phyloP scores from a whole-genome alignment of 768 basidiomycete genomes.

The Sarcomyxa edulis region DNA sequence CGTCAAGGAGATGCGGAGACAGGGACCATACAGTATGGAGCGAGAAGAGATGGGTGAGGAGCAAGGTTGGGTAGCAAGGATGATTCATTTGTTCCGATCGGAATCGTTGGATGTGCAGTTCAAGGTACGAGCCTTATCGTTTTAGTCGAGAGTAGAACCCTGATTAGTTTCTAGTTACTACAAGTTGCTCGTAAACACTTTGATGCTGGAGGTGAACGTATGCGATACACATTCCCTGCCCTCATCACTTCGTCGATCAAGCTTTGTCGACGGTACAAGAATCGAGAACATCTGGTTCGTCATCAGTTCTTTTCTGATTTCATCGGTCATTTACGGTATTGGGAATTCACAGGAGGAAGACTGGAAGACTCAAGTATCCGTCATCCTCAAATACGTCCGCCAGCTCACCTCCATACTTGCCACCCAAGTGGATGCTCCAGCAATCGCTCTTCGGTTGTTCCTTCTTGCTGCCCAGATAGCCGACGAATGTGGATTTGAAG shows the following conservation, averaged over 20 bases:
- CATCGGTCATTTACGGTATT: not conserved
- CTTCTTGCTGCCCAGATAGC: slow-evolving; percentile 93
- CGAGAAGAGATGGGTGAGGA: slow-evolving; percentile 94
- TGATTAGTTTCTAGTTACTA: slow-evolving; percentile 51
- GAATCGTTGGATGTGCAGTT: slow-evolving; percentile 88
- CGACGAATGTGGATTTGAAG: slow-evolving; percentile 92
- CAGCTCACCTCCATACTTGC: slow-evolving; percentile 92
- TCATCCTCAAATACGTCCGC: slow-evolving; percentile 90
- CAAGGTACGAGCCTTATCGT: slow-evolving; percentile 48
- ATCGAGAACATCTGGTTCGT: slow-evolving; percentile 64
- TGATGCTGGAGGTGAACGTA: slow-evolving; percentile 87
- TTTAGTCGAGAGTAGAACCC: not conserved
- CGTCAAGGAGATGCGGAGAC: slow-evolving; percentile 44
- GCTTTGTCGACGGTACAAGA: slow-evolving; percentile 88
- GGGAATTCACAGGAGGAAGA: slow-evolving; percentile 87
- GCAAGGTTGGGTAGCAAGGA: slow-evolving; percentile 97
- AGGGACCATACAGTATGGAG: slow-evolving; percentile 60
- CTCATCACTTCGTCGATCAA: slow-evolving; percentile 92
- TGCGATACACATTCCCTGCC: slow-evolving; percentile 96
- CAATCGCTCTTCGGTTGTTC: slow-evolving; percentile 92
- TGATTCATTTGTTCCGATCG: slow-evolving; percentile 92
- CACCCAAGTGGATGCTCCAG: slow-evolving; percentile 86
- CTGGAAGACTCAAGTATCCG: slow-evolving; percentile 81
- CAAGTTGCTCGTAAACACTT: slow-evolving; percentile 91
- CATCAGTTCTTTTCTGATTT: not conserved